These are phyloP conservation scores for Camellia granthamiana DNA, from an alignment of 148 eudicot genomes.

Conservation along the genomic window DNA sequence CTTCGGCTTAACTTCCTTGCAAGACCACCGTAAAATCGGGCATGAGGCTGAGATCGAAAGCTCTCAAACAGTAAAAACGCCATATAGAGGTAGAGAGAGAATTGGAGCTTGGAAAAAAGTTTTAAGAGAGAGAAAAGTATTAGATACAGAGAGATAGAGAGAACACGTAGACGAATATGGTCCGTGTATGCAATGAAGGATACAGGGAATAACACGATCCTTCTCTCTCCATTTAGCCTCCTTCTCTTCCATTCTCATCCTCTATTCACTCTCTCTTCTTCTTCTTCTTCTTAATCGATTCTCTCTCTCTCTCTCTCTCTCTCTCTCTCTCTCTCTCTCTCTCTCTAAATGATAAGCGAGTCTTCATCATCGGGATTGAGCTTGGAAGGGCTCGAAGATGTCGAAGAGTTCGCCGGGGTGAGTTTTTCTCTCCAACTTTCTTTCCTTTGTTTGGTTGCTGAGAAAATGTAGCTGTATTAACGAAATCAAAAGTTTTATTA, in stretches of 20 bases:
- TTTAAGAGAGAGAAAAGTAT: background rate
- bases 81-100: background rate
- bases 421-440: constrained; percentile 22
- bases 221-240: background rate
- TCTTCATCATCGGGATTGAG: constrained; percentile 27
- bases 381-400: constrained; percentile 65
- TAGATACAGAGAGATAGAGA: constrained; percentile 8
- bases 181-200: constrained; percentile 69
- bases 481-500: background rate
- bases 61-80: no score
- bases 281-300: constrained; percentile 1
- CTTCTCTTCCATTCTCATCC: background rate
- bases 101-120: background rate
- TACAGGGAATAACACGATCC: constrained; percentile 43
- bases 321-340: background rate
- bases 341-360: constrained; percentile 28
- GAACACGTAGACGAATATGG: constrained; percentile 68
- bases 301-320: background rate
- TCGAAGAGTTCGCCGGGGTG: constrained; percentile 71
- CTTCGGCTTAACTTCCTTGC: background rate
- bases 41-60: no score
- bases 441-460: background rate
- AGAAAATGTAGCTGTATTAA: background rate
- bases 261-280: background rate
- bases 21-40: background rate